Conservation (phyloP, 2,329 filamentous ascomycete genomes). For the Alternaria sp. region DNA sequence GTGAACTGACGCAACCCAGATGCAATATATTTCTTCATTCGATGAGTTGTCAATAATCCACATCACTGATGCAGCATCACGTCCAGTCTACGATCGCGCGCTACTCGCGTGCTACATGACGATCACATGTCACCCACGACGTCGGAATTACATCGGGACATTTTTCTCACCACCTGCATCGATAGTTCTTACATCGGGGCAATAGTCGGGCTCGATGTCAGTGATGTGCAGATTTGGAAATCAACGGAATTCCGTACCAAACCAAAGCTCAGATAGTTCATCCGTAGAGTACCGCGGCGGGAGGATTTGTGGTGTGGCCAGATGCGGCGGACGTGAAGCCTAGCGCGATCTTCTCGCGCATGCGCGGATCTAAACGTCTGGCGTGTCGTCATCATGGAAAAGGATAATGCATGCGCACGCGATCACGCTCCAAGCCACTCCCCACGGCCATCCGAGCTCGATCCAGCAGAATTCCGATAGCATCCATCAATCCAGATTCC, state of each 20-base stretch:
- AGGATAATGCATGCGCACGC: neutral
- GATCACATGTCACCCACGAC: conserved; percentile 3
- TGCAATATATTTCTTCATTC: neutral
- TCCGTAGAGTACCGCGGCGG: neutral
- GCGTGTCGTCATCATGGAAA: conserved; percentile 4
- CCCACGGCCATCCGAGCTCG: neutral
- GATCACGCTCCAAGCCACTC: neutral
- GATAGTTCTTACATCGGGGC: neutral
- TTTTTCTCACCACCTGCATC: neutral
- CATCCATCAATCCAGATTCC: neutral
- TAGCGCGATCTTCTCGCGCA: neutral
- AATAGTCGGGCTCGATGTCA: neutral
- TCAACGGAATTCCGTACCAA: neutral
- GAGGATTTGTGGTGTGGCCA: neutral
- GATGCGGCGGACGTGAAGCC: neutral
- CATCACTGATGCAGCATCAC: neutral
- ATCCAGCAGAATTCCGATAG: neutral
- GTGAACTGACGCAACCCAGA: neutral
- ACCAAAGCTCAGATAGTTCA: neutral
- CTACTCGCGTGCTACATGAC: neutral
- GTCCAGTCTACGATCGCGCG: neutral
- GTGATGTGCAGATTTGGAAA: neutral
- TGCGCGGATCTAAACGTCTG: neutral
- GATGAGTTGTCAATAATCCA: neutral
- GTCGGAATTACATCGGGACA: neutral